Evolutionary conservation across 2,329 filamentous ascomycete genomes (phyloP).

Genomic region (Aspergillus sp.): DNA sequence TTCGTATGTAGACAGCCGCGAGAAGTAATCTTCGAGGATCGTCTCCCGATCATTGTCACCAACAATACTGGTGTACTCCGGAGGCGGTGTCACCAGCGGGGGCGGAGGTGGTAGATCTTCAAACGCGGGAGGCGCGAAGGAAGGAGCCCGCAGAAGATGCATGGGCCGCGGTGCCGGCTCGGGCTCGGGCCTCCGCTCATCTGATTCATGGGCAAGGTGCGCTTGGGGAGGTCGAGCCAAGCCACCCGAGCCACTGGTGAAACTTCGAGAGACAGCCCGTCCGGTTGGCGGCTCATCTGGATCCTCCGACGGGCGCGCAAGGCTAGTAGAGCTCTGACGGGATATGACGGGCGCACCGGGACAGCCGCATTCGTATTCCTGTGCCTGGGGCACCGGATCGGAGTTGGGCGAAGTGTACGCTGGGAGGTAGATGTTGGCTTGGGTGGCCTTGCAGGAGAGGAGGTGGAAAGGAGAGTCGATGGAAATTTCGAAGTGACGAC

Average conservation of each 20-base stretch:
- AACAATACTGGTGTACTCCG: slow-evolving; percentile 77
- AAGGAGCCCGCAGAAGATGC: slow-evolving; percentile 78
- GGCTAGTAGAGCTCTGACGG: slow-evolving; percentile 27
- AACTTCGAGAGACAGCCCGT: slow-evolving; percentile 33
- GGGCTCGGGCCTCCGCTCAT: slow-evolving; percentile 37
- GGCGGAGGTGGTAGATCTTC: slow-evolving; percentile 77
- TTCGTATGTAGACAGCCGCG: slow-evolving; percentile 67
- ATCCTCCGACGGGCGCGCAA: slow-evolving; percentile 19
- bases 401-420: slow-evolving; percentile 66
- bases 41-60: slow-evolving; percentile 65
- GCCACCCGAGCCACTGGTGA: slow-evolving; percentile 40
- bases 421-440: slow-evolving; percentile 82
- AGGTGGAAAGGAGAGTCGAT: slow-evolving; percentile 95
- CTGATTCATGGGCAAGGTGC: slow-evolving; percentile 49
- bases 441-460: slow-evolving; percentile 87
- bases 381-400: slow-evolving; percentile 52
- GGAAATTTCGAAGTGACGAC: slow-evolving; percentile 91
- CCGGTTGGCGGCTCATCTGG: slow-evolving; percentile 29
- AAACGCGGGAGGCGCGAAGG: slow-evolving; percentile 84
- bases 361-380: slow-evolving; percentile 63
- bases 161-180: slow-evolving; percentile 65
- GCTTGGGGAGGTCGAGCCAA: slow-evolving; percentile 50
- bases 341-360: slow-evolving; percentile 59
- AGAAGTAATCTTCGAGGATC: slow-evolving; percentile 81
- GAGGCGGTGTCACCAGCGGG: slow-evolving; percentile 75